Percentiles rank a stretch among this genome's conserved stretches.
phyloP scores from a whole-genome alignment of 768 basidiomycete species.

The Tubosaeta brunneosetosa region DNA sequence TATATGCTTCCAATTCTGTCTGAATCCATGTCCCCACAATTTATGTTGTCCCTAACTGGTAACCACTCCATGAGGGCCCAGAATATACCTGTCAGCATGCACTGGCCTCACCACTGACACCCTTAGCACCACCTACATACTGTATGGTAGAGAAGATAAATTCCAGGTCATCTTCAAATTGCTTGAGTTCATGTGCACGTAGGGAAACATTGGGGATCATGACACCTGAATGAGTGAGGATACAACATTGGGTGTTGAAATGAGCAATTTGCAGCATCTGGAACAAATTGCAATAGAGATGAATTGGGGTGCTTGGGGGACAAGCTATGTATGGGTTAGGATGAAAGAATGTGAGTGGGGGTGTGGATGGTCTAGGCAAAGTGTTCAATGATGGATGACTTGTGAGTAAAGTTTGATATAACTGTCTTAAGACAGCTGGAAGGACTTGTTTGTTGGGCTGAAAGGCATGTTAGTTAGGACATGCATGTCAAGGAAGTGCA shows the following conservation, averaged over 20 bases:
- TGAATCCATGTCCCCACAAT: conserved; percentile 84
- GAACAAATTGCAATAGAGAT: conserved; percentile 89
- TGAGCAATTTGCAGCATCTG: conserved; percentile 74
- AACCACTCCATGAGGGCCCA: conserved; percentile 82
- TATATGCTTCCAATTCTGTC: conserved; percentile 66
- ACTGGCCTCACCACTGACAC: conserved; percentile 52
- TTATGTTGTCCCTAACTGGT: conserved; percentile 81
- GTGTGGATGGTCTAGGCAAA: conserved; percentile 69
- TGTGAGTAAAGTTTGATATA: conserved; percentile 76
- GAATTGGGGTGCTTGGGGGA: conserved; percentile 87
- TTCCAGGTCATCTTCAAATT: conserved; percentile 96
- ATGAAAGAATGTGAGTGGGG: background rate
- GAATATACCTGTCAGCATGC: conserved; percentile 88
- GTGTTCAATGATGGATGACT: conserved; percentile 56
- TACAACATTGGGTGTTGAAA: conserved; percentile 78
- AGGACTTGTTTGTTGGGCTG: conserved; percentile 85
- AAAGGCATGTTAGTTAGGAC: conserved; percentile 9
- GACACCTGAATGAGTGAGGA: conserved; percentile 82
- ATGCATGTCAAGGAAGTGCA: background rate
- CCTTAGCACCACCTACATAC: conserved; percentile 29
- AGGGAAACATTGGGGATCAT: conserved; percentile 91
- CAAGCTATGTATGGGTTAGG: conserved; percentile 47
- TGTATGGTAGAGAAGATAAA: conserved; percentile 56
- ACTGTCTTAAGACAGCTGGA: conserved; percentile 88
- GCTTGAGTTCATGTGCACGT: conserved; percentile 85